Conservation (phyloP, 106 monocot genomes). For the Allium sativum region DNA sequence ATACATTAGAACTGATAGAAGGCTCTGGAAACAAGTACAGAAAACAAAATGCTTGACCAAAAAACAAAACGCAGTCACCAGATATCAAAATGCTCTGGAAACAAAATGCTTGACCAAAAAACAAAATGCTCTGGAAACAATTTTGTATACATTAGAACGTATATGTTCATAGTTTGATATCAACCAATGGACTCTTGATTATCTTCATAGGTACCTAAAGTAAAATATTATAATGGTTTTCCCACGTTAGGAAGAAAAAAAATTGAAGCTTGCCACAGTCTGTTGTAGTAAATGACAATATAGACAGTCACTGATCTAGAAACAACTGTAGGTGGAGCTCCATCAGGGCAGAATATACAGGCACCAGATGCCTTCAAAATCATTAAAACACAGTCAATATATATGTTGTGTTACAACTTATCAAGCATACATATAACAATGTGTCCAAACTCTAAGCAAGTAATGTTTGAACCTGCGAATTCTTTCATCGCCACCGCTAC, state of each 20-base stretch:
- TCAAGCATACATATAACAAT: no score
- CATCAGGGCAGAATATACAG: conserved; percentile 74
- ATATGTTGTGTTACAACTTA: no score
- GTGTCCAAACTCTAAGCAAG: no score
- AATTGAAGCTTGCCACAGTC: no score
- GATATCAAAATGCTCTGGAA: not conserved
- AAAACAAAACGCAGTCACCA: not conserved
- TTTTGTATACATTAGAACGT: no score
- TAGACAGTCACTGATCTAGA: conserved; percentile 36
- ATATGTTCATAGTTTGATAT: no score
- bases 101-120: no score
- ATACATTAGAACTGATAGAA: no score
- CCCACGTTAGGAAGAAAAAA: no score
- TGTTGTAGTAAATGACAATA: not conserved
- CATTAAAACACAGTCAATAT: not conserved
- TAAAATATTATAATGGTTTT: not conserved
- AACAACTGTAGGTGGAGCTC: conserved; percentile 29
- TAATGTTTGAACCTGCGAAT: conserved; percentile 43
- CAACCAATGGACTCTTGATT: conserved; percentile 29
- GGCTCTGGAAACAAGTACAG: no score
- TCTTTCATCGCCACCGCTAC: conserved; percentile 48
- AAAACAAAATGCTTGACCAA: not conserved
- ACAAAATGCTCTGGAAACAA: no score
- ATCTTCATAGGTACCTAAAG: conserved; percentile 32
- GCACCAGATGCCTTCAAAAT: conserved; percentile 52